Conservation (phyloP, 208 protist genomes). For the Wallacemonas collosoma region DNA sequence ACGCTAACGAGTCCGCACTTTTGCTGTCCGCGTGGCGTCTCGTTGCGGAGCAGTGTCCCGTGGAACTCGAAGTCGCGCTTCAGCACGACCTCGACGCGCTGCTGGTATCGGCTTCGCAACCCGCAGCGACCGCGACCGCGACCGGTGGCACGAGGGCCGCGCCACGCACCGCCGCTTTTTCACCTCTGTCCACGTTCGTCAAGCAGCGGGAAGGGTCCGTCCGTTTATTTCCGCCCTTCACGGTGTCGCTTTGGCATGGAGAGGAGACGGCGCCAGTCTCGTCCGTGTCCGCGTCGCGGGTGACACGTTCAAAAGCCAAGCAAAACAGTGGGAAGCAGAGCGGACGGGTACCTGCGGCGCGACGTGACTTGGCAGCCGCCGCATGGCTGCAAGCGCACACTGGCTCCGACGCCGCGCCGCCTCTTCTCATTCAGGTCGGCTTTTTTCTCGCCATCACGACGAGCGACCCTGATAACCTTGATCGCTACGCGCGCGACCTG, state of each 20-base stretch:
- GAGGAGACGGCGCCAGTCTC: neutral
- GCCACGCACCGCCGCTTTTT: neutral
- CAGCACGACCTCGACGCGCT: slow-evolving; percentile 6
- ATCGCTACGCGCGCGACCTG: neutral
- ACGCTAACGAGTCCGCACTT: neutral
- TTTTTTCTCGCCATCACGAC: neutral
- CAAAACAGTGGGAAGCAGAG: slow-evolving; percentile 1
- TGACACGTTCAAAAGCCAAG: neutral
- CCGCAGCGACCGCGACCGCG: neutral
- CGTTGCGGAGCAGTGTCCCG: slow-evolving; percentile 2
- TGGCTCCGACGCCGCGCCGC: neutral
- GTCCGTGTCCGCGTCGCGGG: neutral
- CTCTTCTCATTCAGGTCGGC: neutral
- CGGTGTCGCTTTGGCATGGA: neutral
- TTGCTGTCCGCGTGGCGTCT: slow-evolving; percentile 11
- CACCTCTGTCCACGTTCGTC: slow-evolving; percentile 1
- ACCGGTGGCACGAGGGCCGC: neutral
- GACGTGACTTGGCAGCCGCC: neutral
- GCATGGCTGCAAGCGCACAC: neutral
- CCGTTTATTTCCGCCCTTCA: slow-evolving; percentile 2
- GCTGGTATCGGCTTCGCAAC: neutral
- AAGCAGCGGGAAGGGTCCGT: slow-evolving; percentile 9
- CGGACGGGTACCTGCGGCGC: neutral
- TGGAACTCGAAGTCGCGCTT: neutral
- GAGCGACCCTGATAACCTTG: neutral